Conservation (phyloP, 768 basidiomycete genomes). For the Russula compacta region DNA sequence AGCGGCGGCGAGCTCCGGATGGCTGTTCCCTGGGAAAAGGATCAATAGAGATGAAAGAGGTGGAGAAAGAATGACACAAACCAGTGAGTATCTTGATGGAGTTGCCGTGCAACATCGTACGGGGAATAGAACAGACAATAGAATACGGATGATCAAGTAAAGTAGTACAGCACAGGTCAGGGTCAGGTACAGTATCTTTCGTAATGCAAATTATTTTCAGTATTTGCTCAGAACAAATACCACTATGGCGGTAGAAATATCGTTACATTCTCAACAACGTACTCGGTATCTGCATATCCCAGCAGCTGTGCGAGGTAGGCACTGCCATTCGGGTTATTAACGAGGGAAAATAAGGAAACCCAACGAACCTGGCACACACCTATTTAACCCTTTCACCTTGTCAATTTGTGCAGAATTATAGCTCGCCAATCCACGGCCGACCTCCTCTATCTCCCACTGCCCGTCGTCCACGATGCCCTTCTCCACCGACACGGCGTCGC, state of each 20-base stretch:
- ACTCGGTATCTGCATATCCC: constrained; percentile 93
- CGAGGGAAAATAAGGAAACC: constrained; percentile 11
- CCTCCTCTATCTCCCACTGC: constrained; percentile 71
- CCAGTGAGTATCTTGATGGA: constrained; percentile 70
- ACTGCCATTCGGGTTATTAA: constrained; percentile 33
- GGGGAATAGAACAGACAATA: background rate
- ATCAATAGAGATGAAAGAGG: constrained; percentile 12
- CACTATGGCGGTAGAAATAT: constrained; percentile 48
- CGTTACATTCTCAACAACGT: constrained; percentile 93
- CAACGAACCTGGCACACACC: constrained; percentile 38
- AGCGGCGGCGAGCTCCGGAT: constrained; percentile 91
- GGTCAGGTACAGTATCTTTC: background rate
- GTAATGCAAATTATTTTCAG: background rate
- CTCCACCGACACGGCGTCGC: constrained; percentile 21
- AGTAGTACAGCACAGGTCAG: too few species aligned
- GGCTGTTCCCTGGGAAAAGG: constrained; percentile 66
- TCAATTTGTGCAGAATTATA: constrained; percentile 92
- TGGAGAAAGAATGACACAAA: constrained; percentile 27
- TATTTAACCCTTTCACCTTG: constrained; percentile 82
- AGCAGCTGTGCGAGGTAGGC: constrained; percentile 70
- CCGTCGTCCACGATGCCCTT: constrained; percentile 31
- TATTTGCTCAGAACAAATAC: constrained; percentile 20
- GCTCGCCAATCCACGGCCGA: constrained; percentile 90
- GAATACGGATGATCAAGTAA: background rate
- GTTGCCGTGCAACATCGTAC: constrained; percentile 69